These are phyloP conservation scores for Solanum aculeatissimum DNA, from an alignment of 305 asterid genomes.

Conservation along the genomic window DNA sequence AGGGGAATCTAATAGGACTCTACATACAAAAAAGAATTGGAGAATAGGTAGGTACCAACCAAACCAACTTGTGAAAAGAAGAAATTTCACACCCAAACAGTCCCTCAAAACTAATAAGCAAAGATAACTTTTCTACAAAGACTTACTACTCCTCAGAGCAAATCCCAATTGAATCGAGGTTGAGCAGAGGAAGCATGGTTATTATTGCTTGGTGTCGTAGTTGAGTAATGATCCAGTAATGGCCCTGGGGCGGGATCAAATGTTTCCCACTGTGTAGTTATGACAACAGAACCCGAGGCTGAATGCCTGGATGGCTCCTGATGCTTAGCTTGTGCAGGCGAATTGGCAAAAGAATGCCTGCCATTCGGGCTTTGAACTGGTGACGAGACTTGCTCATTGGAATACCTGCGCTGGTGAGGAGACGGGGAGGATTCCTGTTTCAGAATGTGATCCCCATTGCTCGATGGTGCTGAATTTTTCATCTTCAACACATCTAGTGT, in stretches of 20 bases:
- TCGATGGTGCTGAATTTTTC: constrained; percentile 31
- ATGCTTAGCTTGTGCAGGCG: constrained; percentile 23
- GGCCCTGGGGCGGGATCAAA: constrained; percentile 47
- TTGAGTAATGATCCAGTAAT: constrained; percentile 13
- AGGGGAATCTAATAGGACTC: constrained; percentile 28
- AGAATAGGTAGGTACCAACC: constrained; percentile 26
- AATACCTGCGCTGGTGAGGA: constrained; percentile 14
- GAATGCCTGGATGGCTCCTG: constrained; percentile 41
- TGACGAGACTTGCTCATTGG: constrained; percentile 26
- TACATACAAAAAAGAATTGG: constrained; percentile 60
- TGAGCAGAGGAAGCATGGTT: constrained; percentile 14
- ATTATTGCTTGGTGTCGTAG: not conserved
- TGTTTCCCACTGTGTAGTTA: constrained; percentile 93
- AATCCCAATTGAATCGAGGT: constrained; percentile 56
- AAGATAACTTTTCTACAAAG: not conserved
- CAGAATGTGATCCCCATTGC: constrained; percentile 17
- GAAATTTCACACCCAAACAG: constrained; percentile 25
- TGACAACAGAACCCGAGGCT: constrained; percentile 53
- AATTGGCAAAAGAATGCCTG: constrained; percentile 24
- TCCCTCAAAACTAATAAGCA: constrained; percentile 12
- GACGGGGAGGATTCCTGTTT: constrained; percentile 6
- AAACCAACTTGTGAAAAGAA: constrained; percentile 25
- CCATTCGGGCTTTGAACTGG: constrained; percentile 19
- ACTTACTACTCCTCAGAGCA: constrained; percentile 26
- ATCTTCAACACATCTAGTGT: constrained; percentile 63